phyloP scores from a whole-genome alignment of 371 early-diverging fungal species.

The Zopfochytrium polystomum region DNA sequence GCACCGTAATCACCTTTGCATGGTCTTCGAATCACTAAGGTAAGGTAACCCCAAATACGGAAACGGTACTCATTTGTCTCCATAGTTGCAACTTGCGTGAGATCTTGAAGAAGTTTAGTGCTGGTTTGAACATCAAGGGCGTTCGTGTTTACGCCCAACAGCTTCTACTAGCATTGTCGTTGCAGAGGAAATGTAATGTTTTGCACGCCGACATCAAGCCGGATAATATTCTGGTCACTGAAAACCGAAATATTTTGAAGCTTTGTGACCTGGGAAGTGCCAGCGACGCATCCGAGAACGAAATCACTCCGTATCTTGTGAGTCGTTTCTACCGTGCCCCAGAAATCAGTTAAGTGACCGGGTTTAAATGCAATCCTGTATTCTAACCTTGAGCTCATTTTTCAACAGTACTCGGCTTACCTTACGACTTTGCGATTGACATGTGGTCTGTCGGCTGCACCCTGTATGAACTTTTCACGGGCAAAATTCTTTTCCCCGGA shows the following conservation, averaged over 20 bases:
- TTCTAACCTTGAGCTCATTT: not conserved
- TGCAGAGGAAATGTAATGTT: constrained; percentile 76
- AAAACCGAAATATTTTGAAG: constrained; percentile 75
- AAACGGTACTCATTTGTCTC: not conserved
- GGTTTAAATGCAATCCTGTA: too few relatives aligned
- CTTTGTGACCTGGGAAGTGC: constrained; percentile 95
- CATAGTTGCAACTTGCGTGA: constrained; percentile 73
- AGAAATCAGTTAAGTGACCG: constrained; percentile 88
- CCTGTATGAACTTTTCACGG: constrained; percentile 94
- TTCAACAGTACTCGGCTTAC: constrained; percentile 73
- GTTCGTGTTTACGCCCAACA: constrained; percentile 91
- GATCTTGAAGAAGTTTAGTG: constrained; percentile 89
- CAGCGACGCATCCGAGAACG: constrained; percentile 77
- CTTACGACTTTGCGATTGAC: constrained; percentile 85
- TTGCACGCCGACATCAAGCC: constrained; percentile 99
- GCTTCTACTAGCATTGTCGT: constrained; percentile 78
- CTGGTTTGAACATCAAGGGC: constrained; percentile 88
- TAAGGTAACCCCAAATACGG: constrained; percentile 20
- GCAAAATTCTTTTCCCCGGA: constrained; percentile 92
- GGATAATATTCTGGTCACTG: constrained; percentile 91
- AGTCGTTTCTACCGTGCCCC: constrained; percentile 99
- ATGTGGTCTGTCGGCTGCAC: constrained; percentile 99
- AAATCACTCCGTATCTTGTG: constrained; percentile 92
- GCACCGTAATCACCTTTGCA: constrained; percentile 85
- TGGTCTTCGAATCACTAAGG: constrained; percentile 90